Evolutionary conservation across 768 basidiomycete genomes (phyloP).

Genomic region (Pleurotus pulmonarius): DNA sequence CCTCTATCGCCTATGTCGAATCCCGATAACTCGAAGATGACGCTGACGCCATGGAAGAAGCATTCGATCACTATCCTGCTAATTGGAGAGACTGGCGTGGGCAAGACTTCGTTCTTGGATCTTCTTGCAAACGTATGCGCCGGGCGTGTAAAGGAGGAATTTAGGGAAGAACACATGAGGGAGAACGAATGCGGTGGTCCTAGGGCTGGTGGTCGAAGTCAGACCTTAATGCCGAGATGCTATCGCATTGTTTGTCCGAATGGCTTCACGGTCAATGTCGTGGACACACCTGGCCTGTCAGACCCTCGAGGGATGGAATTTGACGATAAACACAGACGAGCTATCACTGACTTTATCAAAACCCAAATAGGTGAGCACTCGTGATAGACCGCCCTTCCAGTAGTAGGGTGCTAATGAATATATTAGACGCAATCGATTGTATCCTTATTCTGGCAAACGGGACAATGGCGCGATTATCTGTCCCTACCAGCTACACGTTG

Average conservation of each 20-base stretch:
- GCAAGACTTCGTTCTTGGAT: slow-evolving; percentile 14
- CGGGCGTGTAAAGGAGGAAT: slow-evolving; percentile 9
- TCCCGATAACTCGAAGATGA: slow-evolving; percentile 4
- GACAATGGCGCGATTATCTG: slow-evolving; percentile 15
- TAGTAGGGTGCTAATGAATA: not conserved
- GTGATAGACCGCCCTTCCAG: not conserved
- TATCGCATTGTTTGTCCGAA: slow-evolving; percentile 11
- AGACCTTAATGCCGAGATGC: slow-evolving; percentile 11
- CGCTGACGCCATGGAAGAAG: slow-evolving; percentile 8
- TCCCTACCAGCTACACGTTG: slow-evolving; percentile 20
- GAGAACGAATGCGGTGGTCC: slow-evolving; percentile 10
- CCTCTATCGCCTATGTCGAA: too few species aligned
- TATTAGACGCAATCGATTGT: slow-evolving; percentile 16
- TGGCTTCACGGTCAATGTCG: slow-evolving; percentile 13
- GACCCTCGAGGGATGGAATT: slow-evolving; percentile 22
- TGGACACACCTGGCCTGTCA: slow-evolving; percentile 25
- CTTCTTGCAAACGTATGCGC: slow-evolving; percentile 15
- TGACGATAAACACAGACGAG: slow-evolving; percentile 18
- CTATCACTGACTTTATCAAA: slow-evolving; percentile 18
- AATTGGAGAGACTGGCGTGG: slow-evolving; percentile 16
- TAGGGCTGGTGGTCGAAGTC: slow-evolving; percentile 7
- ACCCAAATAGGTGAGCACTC: slow-evolving; percentile 9
- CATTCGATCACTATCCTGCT: slow-evolving; percentile 6
- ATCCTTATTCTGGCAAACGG: slow-evolving; percentile 25
- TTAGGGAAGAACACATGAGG: slow-evolving; percentile 3